phyloP scores from a whole-genome alignment of 2,329 filamentous ascomycete species.

The Westerdykella aurantiaca region DNA sequence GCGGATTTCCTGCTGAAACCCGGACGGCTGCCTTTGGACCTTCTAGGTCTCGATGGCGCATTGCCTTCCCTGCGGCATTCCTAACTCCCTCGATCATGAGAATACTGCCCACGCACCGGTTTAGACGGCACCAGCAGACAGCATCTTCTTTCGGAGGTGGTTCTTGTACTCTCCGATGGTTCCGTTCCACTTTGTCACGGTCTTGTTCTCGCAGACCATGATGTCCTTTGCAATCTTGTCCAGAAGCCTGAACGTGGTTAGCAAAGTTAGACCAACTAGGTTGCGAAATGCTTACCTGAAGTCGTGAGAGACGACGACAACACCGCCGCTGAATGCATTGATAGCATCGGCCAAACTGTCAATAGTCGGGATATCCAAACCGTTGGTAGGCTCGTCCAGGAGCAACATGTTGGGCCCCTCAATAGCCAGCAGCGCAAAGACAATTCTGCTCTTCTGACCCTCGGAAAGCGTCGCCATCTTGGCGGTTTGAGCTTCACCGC shows the following conservation, averaged over 20 bases:
- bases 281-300: constrained; percentile 66
- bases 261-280: constrained; percentile 8
- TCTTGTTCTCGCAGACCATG: constrained; percentile 97
- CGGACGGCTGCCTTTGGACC: too few relatives aligned
- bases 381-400: constrained; percentile 98
- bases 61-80: background rate
- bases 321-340: constrained; percentile 92
- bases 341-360: constrained; percentile 97
- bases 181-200: constrained; percentile 83
- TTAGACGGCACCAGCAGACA: constrained; percentile 78
- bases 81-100: background rate
- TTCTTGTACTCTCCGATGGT: constrained; percentile 95
- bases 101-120: background rate
- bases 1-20: background rate
- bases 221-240: constrained; percentile 99
- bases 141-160: constrained; percentile 98
- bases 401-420: constrained; percentile 96
- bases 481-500: constrained; percentile 88
- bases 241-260: constrained; percentile 63
- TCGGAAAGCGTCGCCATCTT: constrained; percentile 97
- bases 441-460: constrained; percentile 95
- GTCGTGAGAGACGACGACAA: constrained; percentile 96
- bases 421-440: constrained; percentile 93
- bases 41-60: too few relatives aligned
- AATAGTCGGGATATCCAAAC: constrained; percentile 97